Conservation (phyloP, 2,329 filamentous ascomycete species). For the Emmonsiellopsis sp. region DNA sequence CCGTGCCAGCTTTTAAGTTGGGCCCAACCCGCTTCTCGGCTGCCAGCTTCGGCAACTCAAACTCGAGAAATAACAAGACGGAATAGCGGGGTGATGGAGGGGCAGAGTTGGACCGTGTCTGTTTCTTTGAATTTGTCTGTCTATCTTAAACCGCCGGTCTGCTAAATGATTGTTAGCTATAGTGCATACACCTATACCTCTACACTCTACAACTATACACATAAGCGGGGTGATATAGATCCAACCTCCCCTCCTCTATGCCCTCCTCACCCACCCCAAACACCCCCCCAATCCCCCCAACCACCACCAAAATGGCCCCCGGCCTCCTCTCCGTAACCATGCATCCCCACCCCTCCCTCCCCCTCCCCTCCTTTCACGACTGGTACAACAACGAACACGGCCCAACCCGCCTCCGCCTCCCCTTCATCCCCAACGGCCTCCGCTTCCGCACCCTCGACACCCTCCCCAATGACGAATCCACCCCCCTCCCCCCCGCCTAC, state of each 20-base stretch:
- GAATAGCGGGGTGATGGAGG: too few species aligned
- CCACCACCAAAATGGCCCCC: conserved; percentile 27
- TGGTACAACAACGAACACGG: conserved; percentile 95
- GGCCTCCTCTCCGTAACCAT: conserved; percentile 81
- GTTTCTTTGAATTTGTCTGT: too few species aligned
- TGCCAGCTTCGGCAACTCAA: too few species aligned
- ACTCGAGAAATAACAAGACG: too few species aligned
- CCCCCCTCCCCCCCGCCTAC: conserved; percentile 52
- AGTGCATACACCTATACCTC: too few species aligned
- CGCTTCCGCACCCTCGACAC: conserved; percentile 63
- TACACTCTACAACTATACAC: too few species aligned
- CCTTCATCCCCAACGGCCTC: conserved; percentile 67
- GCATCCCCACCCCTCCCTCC: conserved; percentile 60
- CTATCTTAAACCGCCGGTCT: too few species aligned
- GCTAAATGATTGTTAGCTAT: too few species aligned
- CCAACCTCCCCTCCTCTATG: background rate
- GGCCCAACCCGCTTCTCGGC: too few species aligned
- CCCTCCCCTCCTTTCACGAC: conserved; percentile 67
- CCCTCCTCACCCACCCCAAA: background rate
- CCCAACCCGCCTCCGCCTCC: conserved; percentile 65
- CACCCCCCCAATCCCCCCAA: background rate
- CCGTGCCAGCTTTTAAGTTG: too few species aligned
- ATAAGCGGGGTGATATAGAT: background rate
- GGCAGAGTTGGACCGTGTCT: too few species aligned
- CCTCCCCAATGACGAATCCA: conserved; percentile 16